Evolutionary conservation across 2,329 filamentous ascomycete genomes (phyloP).

Genomic region (Penicillium verrucosum): DNA sequence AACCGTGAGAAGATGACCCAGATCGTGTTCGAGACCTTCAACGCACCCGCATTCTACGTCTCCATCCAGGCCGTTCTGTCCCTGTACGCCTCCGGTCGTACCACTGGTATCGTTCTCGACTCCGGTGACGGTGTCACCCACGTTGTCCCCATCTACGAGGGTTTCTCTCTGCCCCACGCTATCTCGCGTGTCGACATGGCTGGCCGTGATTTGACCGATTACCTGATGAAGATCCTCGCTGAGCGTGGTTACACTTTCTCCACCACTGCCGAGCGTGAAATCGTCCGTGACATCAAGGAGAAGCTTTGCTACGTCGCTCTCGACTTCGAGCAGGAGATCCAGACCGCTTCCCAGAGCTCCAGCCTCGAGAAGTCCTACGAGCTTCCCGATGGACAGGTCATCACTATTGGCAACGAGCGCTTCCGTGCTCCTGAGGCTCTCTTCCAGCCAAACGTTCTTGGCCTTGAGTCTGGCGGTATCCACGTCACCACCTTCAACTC

Average conservation of each 20-base stretch:
- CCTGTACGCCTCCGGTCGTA: slow-evolving; percentile 99
- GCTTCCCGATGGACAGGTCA: slow-evolving; percentile 98
- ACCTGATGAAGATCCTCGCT: slow-evolving; percentile 99
- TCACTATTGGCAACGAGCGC: slow-evolving; percentile 99
- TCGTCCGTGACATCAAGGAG: slow-evolving; percentile 99
- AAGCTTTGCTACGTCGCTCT: slow-evolving; percentile 99
- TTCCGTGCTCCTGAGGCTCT: slow-evolving; percentile 99
- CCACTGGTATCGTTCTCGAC: slow-evolving; percentile 99
- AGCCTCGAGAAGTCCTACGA: slow-evolving; percentile 99
- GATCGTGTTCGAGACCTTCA: slow-evolving; percentile 99
- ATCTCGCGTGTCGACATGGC: slow-evolving; percentile 99
- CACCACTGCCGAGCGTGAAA: slow-evolving; percentile 99
- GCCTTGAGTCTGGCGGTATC: slow-evolving; percentile 98
- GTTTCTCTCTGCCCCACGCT: slow-evolving; percentile 99
- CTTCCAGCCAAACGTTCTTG: slow-evolving; percentile 97
- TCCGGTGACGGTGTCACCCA: slow-evolving; percentile 99
- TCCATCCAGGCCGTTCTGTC: slow-evolving; percentile 99
- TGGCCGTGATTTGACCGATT: slow-evolving; percentile 99
- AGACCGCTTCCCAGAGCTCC: slow-evolving; percentile 98
- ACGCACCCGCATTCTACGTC: slow-evolving; percentile 99
- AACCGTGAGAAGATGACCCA: slow-evolving; percentile 99
- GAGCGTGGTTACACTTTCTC: slow-evolving; percentile 99
- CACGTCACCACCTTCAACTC: slow-evolving; percentile 99
- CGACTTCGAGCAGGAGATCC: slow-evolving; percentile 99
- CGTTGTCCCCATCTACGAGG: slow-evolving; percentile 99